Evolutionary conservation across 2,329 filamentous ascomycete species (phyloP).

Genomic region (Macroventuria anomochaeta): DNA sequence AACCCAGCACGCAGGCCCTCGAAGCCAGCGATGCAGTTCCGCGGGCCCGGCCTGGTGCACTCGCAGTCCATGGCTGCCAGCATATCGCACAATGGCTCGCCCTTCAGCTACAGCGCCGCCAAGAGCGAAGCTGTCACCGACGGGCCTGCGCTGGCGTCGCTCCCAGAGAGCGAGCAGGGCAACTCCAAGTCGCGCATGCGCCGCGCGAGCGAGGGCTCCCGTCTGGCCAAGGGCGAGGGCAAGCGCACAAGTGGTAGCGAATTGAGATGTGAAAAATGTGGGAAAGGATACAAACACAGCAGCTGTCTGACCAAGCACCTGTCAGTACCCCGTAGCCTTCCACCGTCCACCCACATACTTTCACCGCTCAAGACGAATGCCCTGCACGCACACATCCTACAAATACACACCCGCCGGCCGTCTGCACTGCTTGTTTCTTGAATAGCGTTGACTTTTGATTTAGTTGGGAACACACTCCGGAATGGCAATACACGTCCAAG

Average conservation of each 20-base stretch:
- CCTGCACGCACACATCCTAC: conserved; percentile 26
- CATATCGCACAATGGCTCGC: conserved; percentile 63
- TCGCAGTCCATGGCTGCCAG: conserved; percentile 69
- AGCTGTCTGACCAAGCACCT: conserved; percentile 99
- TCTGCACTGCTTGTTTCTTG: conserved; percentile 18
- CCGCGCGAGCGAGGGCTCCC: conserved; percentile 84
- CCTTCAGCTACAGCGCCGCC: conserved; percentile 49
- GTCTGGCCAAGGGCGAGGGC: conserved; percentile 77
- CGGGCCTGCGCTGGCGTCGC: conserved; percentile 63
- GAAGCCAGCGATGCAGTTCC: conserved; percentile 59
- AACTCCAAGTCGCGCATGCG: conserved; percentile 62
- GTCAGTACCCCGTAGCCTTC: conserved; percentile 75
- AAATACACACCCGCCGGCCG: conserved; percentile 9
- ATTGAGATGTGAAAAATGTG: conserved; percentile 95
- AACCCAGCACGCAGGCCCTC: conserved; percentile 70
- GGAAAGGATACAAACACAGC: conserved; percentile 99
- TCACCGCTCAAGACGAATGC: conserved; percentile 50
- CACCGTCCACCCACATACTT: conserved; percentile 51
- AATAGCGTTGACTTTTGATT: conserved; percentile 44
- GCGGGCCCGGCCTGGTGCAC: conserved; percentile 51
- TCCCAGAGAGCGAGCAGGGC: conserved; percentile 55
- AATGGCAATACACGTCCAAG: conserved; percentile 97
- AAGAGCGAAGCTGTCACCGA: conserved; percentile 70
- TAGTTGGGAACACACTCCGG: conserved; percentile 99
- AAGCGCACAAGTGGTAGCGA: conserved; percentile 82